Evolutionary conservation across 2,329 filamentous ascomycete species (phyloP), one percentile per base, ranked within the genome.

Genomic region (Fusarium tuaranense): DNA sequence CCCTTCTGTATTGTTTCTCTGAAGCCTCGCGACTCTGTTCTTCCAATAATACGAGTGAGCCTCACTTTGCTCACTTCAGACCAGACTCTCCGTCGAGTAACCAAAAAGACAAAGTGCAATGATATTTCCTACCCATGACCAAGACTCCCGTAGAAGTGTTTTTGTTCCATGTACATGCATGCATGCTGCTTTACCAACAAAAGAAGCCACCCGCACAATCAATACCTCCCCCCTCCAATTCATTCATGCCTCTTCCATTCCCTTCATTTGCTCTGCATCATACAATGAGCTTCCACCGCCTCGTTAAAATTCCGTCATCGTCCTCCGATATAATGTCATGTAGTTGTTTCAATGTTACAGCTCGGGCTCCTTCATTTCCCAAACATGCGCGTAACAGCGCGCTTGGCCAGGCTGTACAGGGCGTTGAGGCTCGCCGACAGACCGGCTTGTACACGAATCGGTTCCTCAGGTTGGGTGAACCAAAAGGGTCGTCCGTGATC

Each of bases 71-170:
- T 53, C 48, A 53, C 48, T 32, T 30, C 14, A n/a, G 25, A 51
- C 25, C 25, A 51, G 16, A 30, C 25, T 51, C 25, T 30, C 46
- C 46, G 2, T 53, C 7, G 27, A 71, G 58, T 55, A 58, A 68
- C 53, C 58, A 73, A 75, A 64, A 64, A 72, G 72, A 55, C 70
- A 70, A 69, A 69, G 68, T 72, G 67, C 67, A 74, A 74, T 78
- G 73, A 78, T 78, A 78, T 78, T 78, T 75, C 73, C 73, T 78
- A 76, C 75, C 75, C 75, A 71, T 78, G 65, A 76, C 75, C 75
- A 68, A 67, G 74, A 78, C 75, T 78, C 72, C 76, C 62, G 30
- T 73, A 74, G 68, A 74, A 71, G 70, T 67, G 46, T 71, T 78
- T 53, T 74, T 58, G 64, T 72, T 76, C 69, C 71, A 75, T 74